Evolutionary conservation across 73 alveolate species (phyloP).

Genomic region (Stentor coeruleus): DNA sequence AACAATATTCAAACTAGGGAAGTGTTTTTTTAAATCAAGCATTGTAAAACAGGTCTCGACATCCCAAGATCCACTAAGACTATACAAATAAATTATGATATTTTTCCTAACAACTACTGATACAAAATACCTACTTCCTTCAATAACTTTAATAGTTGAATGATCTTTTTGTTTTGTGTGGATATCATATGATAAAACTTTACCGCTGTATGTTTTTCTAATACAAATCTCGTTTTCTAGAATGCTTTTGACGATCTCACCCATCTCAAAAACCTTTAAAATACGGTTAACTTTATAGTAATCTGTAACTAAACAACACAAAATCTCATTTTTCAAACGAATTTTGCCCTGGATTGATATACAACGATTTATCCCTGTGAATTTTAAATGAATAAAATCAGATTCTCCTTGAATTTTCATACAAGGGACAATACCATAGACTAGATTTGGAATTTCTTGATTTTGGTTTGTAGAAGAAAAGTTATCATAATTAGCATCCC

Average conservation of each 20-base stretch:
- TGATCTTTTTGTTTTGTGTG: not conserved
- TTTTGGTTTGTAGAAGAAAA: too few species aligned
- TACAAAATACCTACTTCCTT: not conserved
- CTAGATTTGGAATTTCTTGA: not conserved
- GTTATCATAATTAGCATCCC: not conserved
- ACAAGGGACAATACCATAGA: not conserved
- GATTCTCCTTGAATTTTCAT: not conserved
- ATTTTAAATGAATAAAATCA: not conserved
- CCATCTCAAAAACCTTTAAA: not conserved
- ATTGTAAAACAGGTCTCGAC: not conserved
- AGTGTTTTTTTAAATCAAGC: not conserved
- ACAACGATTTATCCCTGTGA: not conserved
- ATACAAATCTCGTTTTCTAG: not conserved
- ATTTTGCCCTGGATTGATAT: not conserved
- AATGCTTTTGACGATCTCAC: not conserved
- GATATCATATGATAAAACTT: not conserved
- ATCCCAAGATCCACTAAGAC: not conserved
- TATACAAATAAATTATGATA: not conserved
- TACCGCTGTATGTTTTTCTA: not conserved
- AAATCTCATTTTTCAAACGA: not conserved
- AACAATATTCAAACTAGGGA: not conserved
- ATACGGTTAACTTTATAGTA: not conserved
- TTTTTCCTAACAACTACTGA: not conserved
- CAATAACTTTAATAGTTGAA: not conserved
- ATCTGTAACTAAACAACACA: not conserved